These are phyloP conservation scores for Solanum arcanum DNA, from an alignment of 257 asterid genomes.

Conservation along the genomic window DNA sequence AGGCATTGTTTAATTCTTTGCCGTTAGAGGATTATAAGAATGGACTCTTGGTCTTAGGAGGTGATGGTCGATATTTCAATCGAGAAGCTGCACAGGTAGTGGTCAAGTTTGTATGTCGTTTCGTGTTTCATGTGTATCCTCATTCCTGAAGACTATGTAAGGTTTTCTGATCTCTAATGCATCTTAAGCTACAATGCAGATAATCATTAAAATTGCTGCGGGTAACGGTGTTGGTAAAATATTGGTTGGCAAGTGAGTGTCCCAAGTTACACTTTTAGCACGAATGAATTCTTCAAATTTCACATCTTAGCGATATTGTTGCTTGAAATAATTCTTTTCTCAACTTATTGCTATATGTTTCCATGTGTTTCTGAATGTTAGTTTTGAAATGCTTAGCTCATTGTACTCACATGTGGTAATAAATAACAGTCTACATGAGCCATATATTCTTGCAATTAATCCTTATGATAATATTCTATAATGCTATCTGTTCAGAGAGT, in stretches of 20 bases:
- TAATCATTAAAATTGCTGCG: slow-evolving; percentile 82
- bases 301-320: neutral
- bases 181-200: slow-evolving; percentile 35
- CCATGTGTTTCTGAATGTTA: neutral
- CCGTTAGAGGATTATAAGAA: slow-evolving; percentile 78
- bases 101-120: neutral
- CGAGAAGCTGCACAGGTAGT: slow-evolving; percentile 90
- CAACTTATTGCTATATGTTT: neutral
- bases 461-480: neutral
- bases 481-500: neutral
- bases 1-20: slow-evolving; percentile 88
- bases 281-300: neutral
- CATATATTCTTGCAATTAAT: neutral
- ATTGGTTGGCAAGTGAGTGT: slow-evolving; percentile 83
- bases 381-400: neutral
- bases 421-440: neutral
- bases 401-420: neutral
- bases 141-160: neutral
- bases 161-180: slow-evolving; percentile 11
- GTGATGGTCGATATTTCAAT: slow-evolving; percentile 94
- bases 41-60: slow-evolving; percentile 77
- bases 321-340: neutral
- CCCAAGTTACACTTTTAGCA: neutral
- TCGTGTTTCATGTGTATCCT: neutral
- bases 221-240: slow-evolving; percentile 89